phyloP scores from a whole-genome alignment of 2,329 filamentous ascomycete genomes.

The Herpomyces periplanetae region DNA sequence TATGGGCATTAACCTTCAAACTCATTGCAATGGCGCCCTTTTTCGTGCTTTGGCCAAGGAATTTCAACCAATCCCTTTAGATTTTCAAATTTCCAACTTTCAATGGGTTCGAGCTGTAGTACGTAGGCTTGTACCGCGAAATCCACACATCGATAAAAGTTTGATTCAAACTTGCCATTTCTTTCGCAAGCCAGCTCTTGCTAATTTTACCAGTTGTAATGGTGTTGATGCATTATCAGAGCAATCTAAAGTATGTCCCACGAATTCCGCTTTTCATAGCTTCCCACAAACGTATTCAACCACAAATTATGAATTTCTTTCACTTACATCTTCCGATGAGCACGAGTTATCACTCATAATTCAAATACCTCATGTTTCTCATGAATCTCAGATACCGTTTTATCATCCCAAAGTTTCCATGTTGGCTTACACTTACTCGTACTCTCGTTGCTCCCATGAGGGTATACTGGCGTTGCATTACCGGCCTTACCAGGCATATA shows the following conservation, averaged over 20 bases:
- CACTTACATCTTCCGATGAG: no score
- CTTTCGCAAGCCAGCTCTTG: slow-evolving; percentile 10
- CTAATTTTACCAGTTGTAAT: background rate
- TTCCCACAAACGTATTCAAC: slow-evolving; percentile 5
- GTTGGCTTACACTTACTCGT: slow-evolving; percentile 35
- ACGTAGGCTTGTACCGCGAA: slow-evolving; percentile 39
- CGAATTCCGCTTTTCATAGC: slow-evolving; percentile 1
- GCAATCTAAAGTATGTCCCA: no score
- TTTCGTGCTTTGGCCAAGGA: slow-evolving; percentile 3
- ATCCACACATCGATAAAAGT: slow-evolving; percentile 28
- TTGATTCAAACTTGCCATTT: slow-evolving; percentile 51
- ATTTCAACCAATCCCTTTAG: slow-evolving; percentile 7
- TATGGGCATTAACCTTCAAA: slow-evolving; percentile 12
- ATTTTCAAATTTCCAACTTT: slow-evolving; percentile 7
- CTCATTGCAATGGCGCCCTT: slow-evolving; percentile 8
- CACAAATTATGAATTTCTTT: no score
- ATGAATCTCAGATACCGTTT: slow-evolving; percentile 26
- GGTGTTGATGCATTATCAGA: no score
- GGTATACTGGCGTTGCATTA: slow-evolving; percentile 20
- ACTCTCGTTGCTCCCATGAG: slow-evolving; percentile 5
- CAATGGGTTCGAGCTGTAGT: slow-evolving; percentile 22
- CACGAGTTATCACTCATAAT: slow-evolving; percentile 18
- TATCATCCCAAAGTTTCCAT: slow-evolving; percentile 45
- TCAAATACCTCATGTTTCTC: slow-evolving; percentile 31
- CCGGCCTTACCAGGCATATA: slow-evolving; percentile 6